Percentiles rank a stretch among this genome's conserved stretches.
Conservation (phyloP, 2,329 filamentous ascomycete genomes). For the Chaetomiaceae sp. region DNA sequence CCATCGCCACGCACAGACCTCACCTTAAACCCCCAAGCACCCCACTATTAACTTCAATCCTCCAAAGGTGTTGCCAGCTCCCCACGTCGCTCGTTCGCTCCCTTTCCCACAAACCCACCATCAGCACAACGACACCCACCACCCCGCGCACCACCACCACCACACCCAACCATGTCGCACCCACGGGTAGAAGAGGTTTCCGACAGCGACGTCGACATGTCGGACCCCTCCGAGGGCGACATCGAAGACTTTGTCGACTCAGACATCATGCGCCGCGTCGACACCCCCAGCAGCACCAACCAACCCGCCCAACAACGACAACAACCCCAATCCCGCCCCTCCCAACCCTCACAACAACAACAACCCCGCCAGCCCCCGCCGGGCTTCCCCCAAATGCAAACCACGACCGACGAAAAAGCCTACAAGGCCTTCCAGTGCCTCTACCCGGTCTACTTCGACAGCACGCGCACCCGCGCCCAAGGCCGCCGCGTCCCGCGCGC, state of each 20-base stretch:
- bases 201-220: slow-evolving; percentile 67
- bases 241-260: slow-evolving; percentile 59
- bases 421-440: slow-evolving; percentile 81
- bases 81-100: neutral
- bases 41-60: slow-evolving; percentile 7
- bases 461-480: slow-evolving; percentile 64
- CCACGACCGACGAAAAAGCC: slow-evolving; percentile 44
- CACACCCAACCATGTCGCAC: slow-evolving; percentile 48
- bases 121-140: neutral
- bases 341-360: neutral
- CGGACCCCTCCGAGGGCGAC: slow-evolving; percentile 84
- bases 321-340: slow-evolving; percentile 6
- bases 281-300: slow-evolving; percentile 25
- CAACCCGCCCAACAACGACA: slow-evolving; percentile 6
- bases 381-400: slow-evolving; percentile 32
- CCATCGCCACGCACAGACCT: slow-evolving; percentile 1
- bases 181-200: slow-evolving; percentile 89
- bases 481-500: slow-evolving; percentile 71
- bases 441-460: slow-evolving; percentile 95
- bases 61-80: neutral
- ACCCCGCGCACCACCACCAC: neutral
- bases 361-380: slow-evolving; percentile 15
- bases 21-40: slow-evolving; percentile 3
- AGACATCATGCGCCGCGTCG: slow-evolving; percentile 50
- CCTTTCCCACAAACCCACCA: neutral